These are phyloP conservation scores for Buddleja alternifolia DNA, from an alignment of 257 asterid species.

Conservation along the genomic window DNA sequence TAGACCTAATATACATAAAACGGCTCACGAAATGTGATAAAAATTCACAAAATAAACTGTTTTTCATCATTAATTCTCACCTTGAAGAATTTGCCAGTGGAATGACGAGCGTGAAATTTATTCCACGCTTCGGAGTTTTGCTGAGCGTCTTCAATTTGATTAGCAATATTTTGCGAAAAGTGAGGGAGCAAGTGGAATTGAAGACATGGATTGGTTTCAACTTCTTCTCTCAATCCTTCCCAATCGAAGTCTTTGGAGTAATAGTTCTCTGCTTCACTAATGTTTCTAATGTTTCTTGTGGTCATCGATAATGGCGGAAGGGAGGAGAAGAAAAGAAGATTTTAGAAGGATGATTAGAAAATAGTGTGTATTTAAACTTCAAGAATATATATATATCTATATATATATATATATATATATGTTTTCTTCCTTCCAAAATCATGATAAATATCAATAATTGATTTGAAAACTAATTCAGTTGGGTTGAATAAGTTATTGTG, in stretches of 20 bases:
- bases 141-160: constrained; percentile 26
- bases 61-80: constrained; percentile 30
- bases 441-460: too few relatives aligned
- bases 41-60: neutral
- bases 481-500: too few relatives aligned
- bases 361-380: too few relatives aligned
- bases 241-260: constrained; percentile 81
- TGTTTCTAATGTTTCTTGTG: too few relatives aligned
- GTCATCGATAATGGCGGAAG: constrained; percentile 28
- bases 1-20: neutral
- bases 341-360: too few relatives aligned
- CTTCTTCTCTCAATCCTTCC: constrained; percentile 63
- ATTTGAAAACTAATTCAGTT: too few relatives aligned
- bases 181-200: constrained; percentile 65
- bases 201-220: constrained; percentile 59
- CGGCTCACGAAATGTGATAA: neutral
- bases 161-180: neutral
- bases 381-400: too few relatives aligned
- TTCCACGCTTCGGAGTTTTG: constrained; percentile 77
- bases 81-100: constrained; percentile 92
- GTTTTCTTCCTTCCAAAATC: too few relatives aligned
- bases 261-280: constrained; percentile 54
- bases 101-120: constrained; percentile 73
- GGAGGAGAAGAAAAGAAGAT: neutral
- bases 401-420: too few relatives aligned